These are phyloP conservation scores for Yamadazyma laniorum DNA, from an alignment of 805 yeast species.

Conservation along the genomic window DNA sequence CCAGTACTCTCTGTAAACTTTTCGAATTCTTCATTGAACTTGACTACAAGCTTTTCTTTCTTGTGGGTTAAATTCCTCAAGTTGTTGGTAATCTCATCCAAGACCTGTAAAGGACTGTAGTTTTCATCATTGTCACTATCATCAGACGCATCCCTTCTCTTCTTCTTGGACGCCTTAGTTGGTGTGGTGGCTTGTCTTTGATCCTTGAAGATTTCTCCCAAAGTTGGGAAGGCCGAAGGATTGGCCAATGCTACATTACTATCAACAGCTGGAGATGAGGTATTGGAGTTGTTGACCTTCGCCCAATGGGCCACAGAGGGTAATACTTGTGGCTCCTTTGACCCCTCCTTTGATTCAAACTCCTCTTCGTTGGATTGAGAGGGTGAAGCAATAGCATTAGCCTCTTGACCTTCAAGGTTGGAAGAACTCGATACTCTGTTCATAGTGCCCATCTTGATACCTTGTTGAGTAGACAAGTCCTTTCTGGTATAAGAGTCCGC, in stretches of 20 bases:
- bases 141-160: conserved; percentile 40
- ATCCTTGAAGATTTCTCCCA: conserved; percentile 46
- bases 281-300: conserved; percentile 20
- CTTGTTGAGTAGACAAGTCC: conserved; percentile 75
- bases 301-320: conserved; percentile 77
- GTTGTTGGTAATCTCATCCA: conserved; percentile 46
- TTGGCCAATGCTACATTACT: conserved; percentile 40
- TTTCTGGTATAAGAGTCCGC: conserved; percentile 95
- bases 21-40: conserved; percentile 24
- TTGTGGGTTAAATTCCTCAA: conserved; percentile 38
- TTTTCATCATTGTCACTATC: conserved; percentile 47
- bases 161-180: conserved; percentile 20
- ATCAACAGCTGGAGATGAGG: conserved; percentile 37
- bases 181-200: conserved; percentile 33
- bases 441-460: conserved; percentile 54
- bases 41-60: conserved; percentile 39
- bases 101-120: conserved; percentile 43
- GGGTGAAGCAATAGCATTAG: neutral
- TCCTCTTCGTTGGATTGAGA: conserved; percentile 1
- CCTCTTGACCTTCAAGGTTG: conserved; percentile 16
- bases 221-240: conserved; percentile 58
- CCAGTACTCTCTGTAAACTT: conserved; percentile 13
- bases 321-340: conserved; percentile 41
- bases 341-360: conserved; percentile 17
- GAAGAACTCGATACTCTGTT: conserved; percentile 23